Percentiles rank a stretch among this genome's conserved stretches.
phyloP scores from a whole-genome alignment of 305 asterid species.

The Nicotiana rustica region DNA sequence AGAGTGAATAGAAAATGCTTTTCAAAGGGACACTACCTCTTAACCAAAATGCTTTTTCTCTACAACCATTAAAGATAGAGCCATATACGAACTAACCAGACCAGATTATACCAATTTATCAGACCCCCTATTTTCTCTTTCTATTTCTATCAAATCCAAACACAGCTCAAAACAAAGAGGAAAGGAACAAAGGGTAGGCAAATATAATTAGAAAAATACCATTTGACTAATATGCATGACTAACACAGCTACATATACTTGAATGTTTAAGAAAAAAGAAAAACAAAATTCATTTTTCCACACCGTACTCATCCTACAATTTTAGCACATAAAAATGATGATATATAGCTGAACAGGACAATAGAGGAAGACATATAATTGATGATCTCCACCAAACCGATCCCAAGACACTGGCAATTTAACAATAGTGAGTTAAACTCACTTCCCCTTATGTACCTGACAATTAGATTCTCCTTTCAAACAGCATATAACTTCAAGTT shows the following conservation, averaged over 20 bases:
- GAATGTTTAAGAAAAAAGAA: background rate
- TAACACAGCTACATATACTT: background rate
- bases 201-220: slow-evolving; percentile 42
- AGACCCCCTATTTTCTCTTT: background rate
- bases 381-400: slow-evolving; percentile 21
- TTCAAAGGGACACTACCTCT: slow-evolving; percentile 39
- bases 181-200: slow-evolving; percentile 38
- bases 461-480: background rate
- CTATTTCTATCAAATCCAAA: slow-evolving; percentile 44
- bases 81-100: slow-evolving; percentile 30
- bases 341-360: slow-evolving; percentile 2
- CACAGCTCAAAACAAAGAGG: slow-evolving; percentile 53
- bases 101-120: slow-evolving; percentile 7
- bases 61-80: slow-evolving; percentile 40
- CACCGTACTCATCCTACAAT: background rate
- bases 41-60: slow-evolving; percentile 50
- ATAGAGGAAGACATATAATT: slow-evolving; percentile 18
- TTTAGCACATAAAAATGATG: slow-evolving; percentile 8
- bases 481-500: slow-evolving; percentile 1
- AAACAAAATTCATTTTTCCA: background rate
- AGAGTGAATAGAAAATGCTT: no score
- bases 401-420: background rate
- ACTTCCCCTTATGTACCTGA: background rate
- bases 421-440: background rate
- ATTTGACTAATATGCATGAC: slow-evolving; percentile 33